Evolutionary conservation across 495 filamentous ascomycete genomes (phyloP).

Genomic region (Elasticomyces elasticus): DNA sequence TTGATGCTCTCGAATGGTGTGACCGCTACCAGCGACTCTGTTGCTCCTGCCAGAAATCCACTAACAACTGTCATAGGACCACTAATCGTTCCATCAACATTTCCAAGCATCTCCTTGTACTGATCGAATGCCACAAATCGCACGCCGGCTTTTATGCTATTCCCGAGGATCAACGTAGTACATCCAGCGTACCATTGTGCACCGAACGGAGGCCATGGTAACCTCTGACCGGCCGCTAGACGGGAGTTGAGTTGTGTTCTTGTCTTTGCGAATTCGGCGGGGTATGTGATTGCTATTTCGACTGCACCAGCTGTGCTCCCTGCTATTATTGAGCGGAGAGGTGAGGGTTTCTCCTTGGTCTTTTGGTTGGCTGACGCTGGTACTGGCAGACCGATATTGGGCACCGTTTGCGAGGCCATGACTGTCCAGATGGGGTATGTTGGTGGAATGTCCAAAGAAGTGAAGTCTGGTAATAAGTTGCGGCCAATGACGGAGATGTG

Average conservation of each 20-base stretch:
- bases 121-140: slow-evolving; percentile 96
- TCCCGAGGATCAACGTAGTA: slow-evolving; percentile 93
- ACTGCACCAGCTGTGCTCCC: slow-evolving; percentile 85
- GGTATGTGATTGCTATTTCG: slow-evolving; percentile 97
- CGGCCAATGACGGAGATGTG: background rate
- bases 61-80: slow-evolving; percentile 85
- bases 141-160: slow-evolving; percentile 90
- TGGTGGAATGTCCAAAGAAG: background rate
- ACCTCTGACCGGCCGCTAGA: slow-evolving; percentile 67
- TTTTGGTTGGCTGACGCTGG: background rate
- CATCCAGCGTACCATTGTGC: slow-evolving; percentile 95
- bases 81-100: slow-evolving; percentile 79
- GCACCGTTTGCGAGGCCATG: slow-evolving; percentile 8
- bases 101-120: slow-evolving; percentile 72
- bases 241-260: slow-evolving; percentile 85
- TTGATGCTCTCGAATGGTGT: slow-evolving; percentile 98
- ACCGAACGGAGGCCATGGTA: slow-evolving; percentile 94
- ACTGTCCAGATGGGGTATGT: background rate
- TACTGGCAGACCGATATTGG: background rate
- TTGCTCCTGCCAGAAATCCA: slow-evolving; percentile 89
- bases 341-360: slow-evolving; percentile 49
- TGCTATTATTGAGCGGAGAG: slow-evolving; percentile 75
- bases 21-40: slow-evolving; percentile 84
- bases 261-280: slow-evolving; percentile 96
- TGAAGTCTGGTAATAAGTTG: background rate